Percentiles rank a stretch among this genome's conserved stretches.
Conservation (phyloP, 805 yeast species). For the Barnettozyma sucrosica region DNA sequence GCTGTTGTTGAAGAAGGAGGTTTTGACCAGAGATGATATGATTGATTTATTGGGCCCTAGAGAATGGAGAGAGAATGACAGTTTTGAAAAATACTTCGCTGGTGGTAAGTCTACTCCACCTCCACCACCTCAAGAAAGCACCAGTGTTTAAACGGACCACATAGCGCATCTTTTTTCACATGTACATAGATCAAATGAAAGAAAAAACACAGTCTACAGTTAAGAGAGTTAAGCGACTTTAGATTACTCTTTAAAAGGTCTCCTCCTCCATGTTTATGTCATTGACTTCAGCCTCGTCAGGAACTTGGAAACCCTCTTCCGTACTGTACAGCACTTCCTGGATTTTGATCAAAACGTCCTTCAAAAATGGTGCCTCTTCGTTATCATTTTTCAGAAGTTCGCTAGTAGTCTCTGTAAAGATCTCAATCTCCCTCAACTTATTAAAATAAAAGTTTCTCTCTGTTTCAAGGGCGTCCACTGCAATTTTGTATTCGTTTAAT, state of each 20-base stretch:
- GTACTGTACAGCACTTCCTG: slow-evolving; percentile 75
- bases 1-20: slow-evolving; percentile 65
- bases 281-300: slow-evolving; percentile 32
- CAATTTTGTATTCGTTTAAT: slow-evolving; percentile 48
- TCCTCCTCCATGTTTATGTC: slow-evolving; percentile 31
- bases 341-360: slow-evolving; percentile 49
- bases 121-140: slow-evolving; percentile 12
- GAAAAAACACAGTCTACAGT: not conserved
- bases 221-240: not conserved
- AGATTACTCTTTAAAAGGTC: slow-evolving; percentile 23
- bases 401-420: slow-evolving; percentile 59
- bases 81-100: slow-evolving; percentile 80
- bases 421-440: slow-evolving; percentile 84
- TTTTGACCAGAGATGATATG: slow-evolving; percentile 79
- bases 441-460: slow-evolving; percentile 90
- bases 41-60: slow-evolving; percentile 68
- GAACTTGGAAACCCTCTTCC: slow-evolving; percentile 75
- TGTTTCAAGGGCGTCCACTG: slow-evolving; percentile 62
- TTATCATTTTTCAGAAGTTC: slow-evolving; percentile 39
- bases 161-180: not conserved
- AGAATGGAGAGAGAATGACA: slow-evolving; percentile 75
- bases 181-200: slow-evolving; percentile 1
- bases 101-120: slow-evolving; percentile 20
- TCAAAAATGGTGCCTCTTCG: slow-evolving; percentile 28
- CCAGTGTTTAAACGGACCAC: not conserved